phyloP scores from a whole-genome alignment of 495 filamentous ascomycete species.

The Darksidea phi region DNA sequence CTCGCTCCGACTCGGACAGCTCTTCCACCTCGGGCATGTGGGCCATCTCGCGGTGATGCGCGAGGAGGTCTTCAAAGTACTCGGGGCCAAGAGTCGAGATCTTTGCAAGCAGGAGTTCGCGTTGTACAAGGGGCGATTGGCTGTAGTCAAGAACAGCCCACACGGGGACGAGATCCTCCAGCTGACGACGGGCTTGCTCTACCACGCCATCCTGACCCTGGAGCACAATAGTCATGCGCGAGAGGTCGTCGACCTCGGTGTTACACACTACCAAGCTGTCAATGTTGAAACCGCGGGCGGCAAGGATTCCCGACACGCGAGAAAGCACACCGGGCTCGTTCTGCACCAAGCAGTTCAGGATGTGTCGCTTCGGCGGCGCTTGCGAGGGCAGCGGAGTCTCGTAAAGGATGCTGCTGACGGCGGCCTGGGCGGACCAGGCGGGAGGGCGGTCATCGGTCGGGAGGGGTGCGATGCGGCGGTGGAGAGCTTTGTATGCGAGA shows the following conservation, averaged over 20 bases:
- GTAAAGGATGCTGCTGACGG: slow-evolving; percentile 97
- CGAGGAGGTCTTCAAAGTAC: slow-evolving; percentile 93
- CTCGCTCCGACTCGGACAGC: slow-evolving; percentile 40
- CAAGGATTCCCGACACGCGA: slow-evolving; percentile 92
- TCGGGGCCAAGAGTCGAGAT: slow-evolving; percentile 93
- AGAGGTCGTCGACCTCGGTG: slow-evolving; percentile 96
- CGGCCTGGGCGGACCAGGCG: slow-evolving; percentile 89
- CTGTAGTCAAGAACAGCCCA: slow-evolving; percentile 99
- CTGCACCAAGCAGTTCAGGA: slow-evolving; percentile 97
- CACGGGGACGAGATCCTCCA: slow-evolving; percentile 95
- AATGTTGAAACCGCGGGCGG: slow-evolving; percentile 97
- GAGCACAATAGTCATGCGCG: slow-evolving; percentile 97
- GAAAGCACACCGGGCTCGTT: slow-evolving; percentile 98
- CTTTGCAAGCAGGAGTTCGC: slow-evolving; percentile 94
- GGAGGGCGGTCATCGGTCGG: slow-evolving; percentile 72
- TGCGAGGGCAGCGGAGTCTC: slow-evolving; percentile 85
- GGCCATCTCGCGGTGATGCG: slow-evolving; percentile 82
- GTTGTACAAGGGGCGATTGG: slow-evolving; percentile 85
- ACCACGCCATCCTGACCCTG: slow-evolving; percentile 95
- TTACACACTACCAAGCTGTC: slow-evolving; percentile 96
- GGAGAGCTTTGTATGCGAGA: slow-evolving; percentile 95
- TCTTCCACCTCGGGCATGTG: slow-evolving; percentile 42
- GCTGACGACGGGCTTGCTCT: slow-evolving; percentile 91
- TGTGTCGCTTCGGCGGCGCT: slow-evolving; percentile 84
- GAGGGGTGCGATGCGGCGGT: slow-evolving; percentile 79